phyloP scores from a whole-genome alignment of 148 eudicot genomes.

The Polygonum aviculare region DNA sequence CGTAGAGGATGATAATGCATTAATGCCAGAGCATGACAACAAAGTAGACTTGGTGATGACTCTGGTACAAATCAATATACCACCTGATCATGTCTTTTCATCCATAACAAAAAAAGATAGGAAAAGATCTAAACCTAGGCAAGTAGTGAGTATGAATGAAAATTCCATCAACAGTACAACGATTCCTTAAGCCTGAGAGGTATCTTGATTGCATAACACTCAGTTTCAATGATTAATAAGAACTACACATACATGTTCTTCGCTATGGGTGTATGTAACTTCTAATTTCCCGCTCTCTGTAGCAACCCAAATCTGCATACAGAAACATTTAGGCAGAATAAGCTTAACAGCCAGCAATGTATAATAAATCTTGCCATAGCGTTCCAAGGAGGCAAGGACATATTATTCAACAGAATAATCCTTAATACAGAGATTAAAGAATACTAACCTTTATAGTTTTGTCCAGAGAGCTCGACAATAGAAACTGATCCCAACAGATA shows the following conservation, averaged over 20 bases:
- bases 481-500: slow-evolving; percentile 96
- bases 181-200: not conserved
- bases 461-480: slow-evolving; percentile 81
- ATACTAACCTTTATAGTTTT: slow-evolving; percentile 67
- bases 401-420: not conserved
- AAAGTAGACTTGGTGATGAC: not conserved
- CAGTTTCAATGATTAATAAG: not conserved
- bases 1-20: not conserved
- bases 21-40: not conserved
- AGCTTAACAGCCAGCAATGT: not conserved
- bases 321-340: slow-evolving; percentile 7
- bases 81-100: not conserved
- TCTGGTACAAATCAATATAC: not conserved
- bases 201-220: not conserved
- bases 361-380: not conserved
- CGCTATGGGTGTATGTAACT: slow-evolving; percentile 82
- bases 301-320: slow-evolving; percentile 80
- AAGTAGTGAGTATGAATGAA: not conserved
- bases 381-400: not conserved
- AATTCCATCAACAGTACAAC: not conserved
- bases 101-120: not conserved
- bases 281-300: slow-evolving; percentile 77
- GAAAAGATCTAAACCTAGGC: not conserved
- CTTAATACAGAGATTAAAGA: not conserved
- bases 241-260: slow-evolving; percentile 58